A percentile compares a stretch with the other conserved stretches of the same genome.
These are phyloP conservation scores for Talaromyces ruber DNA, from an alignment of 495 filamentous ascomycete species.

Conservation along the genomic window DNA sequence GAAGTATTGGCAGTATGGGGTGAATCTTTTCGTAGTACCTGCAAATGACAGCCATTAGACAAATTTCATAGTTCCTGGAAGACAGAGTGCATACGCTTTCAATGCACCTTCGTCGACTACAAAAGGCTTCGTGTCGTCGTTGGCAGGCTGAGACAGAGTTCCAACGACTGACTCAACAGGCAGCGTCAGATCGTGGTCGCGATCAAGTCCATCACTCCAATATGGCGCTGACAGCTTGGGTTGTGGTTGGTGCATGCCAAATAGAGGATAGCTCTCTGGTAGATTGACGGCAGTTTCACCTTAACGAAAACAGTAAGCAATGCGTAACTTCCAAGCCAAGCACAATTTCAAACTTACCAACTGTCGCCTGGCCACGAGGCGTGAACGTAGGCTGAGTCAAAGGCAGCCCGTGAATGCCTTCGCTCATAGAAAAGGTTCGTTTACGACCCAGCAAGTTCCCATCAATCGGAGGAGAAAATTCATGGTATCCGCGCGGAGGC, in stretches of 20 bases:
- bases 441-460: constrained; percentile 35
- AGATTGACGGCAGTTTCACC: constrained; percentile 3
- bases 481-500: constrained; percentile 34
- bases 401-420: constrained; percentile 38
- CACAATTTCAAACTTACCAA: constrained; percentile 1
- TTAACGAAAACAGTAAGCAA: neutral
- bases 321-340: neutral
- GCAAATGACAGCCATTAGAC: constrained; percentile 12
- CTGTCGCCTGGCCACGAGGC: constrained; percentile 17
- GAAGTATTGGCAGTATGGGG: constrained; percentile 64
- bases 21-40: constrained; percentile 70
- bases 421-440: constrained; percentile 49
- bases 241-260: neutral
- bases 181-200: constrained; percentile 24
- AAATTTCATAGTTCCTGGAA: neutral
- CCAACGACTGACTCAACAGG: constrained; percentile 1
- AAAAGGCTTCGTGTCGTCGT: constrained; percentile 31
- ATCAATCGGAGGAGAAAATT: constrained; percentile 41
- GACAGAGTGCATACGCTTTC: constrained; percentile 24
- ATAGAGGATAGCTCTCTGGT: constrained; percentile 8
- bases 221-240: constrained; percentile 2
- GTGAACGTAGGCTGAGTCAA: constrained; percentile 38
- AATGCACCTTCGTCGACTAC: constrained; percentile 37
- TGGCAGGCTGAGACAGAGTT: constrained; percentile 1
- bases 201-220: constrained; percentile 3